phyloP scores from a whole-genome alignment of 331 rosid species.

The Pyrus hybrid region DNA sequence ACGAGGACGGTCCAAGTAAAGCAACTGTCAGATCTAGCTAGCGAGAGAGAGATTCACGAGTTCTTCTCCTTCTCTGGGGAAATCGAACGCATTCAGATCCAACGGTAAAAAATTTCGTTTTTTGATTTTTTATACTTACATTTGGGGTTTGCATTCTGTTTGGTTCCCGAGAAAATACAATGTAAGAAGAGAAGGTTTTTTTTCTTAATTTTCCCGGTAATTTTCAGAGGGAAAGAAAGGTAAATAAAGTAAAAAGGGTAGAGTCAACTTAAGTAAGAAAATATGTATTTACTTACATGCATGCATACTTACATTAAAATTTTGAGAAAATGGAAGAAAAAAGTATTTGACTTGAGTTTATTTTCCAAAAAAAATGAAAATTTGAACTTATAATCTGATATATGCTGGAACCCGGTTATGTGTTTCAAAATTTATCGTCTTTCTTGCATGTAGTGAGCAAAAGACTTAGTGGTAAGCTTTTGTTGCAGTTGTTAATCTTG shows the following conservation, averaged over 20 bases:
- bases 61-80: slow-evolving; percentile 91
- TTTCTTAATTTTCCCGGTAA: background rate
- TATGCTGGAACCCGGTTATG: background rate
- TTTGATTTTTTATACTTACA: background rate
- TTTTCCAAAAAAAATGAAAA: background rate
- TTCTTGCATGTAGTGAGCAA: background rate
- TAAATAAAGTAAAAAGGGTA: background rate
- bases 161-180: slow-evolving; percentile 14
- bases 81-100: slow-evolving; percentile 77
- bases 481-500: background rate
- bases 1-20: slow-evolving; percentile 80
- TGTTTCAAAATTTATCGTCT: background rate
- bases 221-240: background rate
- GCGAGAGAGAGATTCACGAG: slow-evolving; percentile 90
- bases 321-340: background rate
- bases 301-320: background rate
- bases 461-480: background rate
- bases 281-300: background rate
- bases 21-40: slow-evolving; percentile 88
- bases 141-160: background rate
- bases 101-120: slow-evolving; percentile 18
- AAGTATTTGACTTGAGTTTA: background rate
- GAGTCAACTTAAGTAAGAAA: background rate
- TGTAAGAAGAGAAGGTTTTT: background rate
- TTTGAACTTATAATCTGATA: background rate